phyloP scores from a whole-genome alignment of 768 basidiomycete genomes.

The Lentinula edodes region DNA sequence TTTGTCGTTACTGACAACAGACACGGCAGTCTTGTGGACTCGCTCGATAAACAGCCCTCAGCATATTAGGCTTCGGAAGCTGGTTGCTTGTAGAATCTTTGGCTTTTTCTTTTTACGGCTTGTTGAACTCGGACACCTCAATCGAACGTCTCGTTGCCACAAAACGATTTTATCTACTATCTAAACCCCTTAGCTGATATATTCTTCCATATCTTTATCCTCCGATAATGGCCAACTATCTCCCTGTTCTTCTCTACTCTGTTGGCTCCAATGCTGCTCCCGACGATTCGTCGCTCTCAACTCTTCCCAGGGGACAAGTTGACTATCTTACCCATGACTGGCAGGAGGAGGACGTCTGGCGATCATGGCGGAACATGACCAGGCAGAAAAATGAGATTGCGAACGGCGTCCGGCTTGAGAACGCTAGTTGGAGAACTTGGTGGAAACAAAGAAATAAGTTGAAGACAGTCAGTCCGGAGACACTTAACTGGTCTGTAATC shows the following conservation, averaged over 20 bases:
- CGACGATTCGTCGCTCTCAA: conserved; percentile 79
- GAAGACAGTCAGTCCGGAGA: conserved; percentile 93
- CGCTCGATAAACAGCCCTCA: not conserved
- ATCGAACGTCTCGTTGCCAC: not conserved
- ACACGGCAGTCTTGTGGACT: not conserved
- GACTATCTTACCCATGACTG: conserved; percentile 98
- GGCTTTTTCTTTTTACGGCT: not conserved
- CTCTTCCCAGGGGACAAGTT: conserved; percentile 86
- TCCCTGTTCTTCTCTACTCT: conserved; percentile 65
- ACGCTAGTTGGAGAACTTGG: conserved; percentile 98
- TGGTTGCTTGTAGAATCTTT: not conserved
- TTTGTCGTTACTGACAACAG: not conserved
- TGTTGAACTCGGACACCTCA: not conserved
- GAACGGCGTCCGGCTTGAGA: conserved; percentile 92
- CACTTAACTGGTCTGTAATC: conserved; percentile 88
- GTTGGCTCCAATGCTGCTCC: conserved; percentile 52
- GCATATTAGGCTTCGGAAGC: not conserved
- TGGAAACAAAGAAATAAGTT: conserved; percentile 98
- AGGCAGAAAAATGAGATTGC: conserved; percentile 97
- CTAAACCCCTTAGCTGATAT: not conserved
- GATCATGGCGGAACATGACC: conserved; percentile 98
- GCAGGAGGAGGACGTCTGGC: conserved; percentile 98
- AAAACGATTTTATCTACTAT: not conserved
- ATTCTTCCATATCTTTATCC: conserved; percentile 1
- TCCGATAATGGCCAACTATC: conserved; percentile 55